These are phyloP conservation scores for Spirogloea muscicola DNA, from an alignment of 139 green algal species.

Conservation along the genomic window DNA sequence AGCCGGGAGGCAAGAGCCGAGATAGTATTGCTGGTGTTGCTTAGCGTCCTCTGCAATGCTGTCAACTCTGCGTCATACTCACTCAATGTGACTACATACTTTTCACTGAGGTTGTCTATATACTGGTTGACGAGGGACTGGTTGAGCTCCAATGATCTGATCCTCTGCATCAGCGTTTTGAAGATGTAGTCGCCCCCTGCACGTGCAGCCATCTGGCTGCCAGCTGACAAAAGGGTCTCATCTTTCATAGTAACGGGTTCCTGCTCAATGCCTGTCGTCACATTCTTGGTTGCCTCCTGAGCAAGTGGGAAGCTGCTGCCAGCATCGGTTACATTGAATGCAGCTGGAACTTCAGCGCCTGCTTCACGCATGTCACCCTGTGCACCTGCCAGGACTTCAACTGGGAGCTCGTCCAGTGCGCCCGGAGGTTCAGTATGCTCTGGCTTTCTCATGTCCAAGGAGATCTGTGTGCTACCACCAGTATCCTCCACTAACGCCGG, in stretches of 20 bases:
- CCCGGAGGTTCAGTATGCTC: neutral
- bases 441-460: neutral
- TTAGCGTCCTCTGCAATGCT: neutral
- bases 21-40: neutral
- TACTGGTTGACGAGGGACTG: slow-evolving; percentile 49
- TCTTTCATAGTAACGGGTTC: neutral
- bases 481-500: neutral
- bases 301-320: neutral
- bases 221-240: neutral
- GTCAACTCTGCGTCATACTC: slow-evolving; percentile 21
- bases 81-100: slow-evolving; percentile 22
- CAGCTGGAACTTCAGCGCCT: slow-evolving; percentile 1
- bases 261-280: neutral
- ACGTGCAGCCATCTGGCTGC: neutral
- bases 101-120: slow-evolving; percentile 36
- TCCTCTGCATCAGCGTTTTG: slow-evolving; percentile 40
- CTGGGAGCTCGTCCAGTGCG: neutral
- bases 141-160: slow-evolving; percentile 52
- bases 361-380: neutral
- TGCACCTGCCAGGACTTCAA: neutral
- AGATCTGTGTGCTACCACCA: neutral
- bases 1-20: no score
- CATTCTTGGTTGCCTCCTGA: neutral
- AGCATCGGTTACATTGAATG: neutral
- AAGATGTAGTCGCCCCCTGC: slow-evolving; percentile 14